Evolutionary conservation across 1,284 basidiomycete species (phyloP), one percentile per base, ranked within the genome.

Genomic region (Moniliella sp.): DNA sequence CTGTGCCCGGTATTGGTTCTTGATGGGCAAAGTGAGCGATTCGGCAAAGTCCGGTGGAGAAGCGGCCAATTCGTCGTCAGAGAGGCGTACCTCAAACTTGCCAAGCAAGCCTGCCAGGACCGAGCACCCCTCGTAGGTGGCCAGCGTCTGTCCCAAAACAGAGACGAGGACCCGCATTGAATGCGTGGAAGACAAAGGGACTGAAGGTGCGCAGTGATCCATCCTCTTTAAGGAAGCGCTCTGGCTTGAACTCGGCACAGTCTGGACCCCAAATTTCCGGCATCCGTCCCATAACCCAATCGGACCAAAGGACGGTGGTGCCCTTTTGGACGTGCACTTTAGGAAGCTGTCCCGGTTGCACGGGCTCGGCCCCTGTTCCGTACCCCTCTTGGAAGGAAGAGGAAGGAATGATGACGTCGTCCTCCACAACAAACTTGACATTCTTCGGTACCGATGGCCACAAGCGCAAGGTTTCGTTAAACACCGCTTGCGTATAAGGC

Each of bases 401-500:
- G 8, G 31, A 32, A n/a, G 14, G 18, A 17, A 28, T 5, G 9
- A 18, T 12, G 11, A 5, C 11, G 21, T 15, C 15, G n/a, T 14
- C 16, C 17, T 14, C n/a, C 11, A 12, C 3, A 11, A 2, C 12
- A 10, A 17, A 19, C 12, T 4, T 48, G 28, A 40, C 14, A 30
- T 49, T 48, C 44, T 50, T 50, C 29, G 50, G 46, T 12, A 50
- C 46, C n/a, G 46, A 39, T 10, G 50, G 50, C 29, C 51, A 48
- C 27, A 53, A 31, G 3, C 50, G 48, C 13, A 49, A 18, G 2
- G 50, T 39, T 28, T 53, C 50, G 32, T 39, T 31, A 18, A 48
- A 43, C 31, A 41, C 45, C 4, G 50, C 48, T n/a, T 42, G 42
- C 3, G 41, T 39, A 35, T 44, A 48, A n/a, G 39, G 36, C 4